Evolutionary conservation across 192 early-diverging fungal species (phyloP), one percentile per base, ranked within the genome.

Genomic region (Oehlia diaphana): DNA sequence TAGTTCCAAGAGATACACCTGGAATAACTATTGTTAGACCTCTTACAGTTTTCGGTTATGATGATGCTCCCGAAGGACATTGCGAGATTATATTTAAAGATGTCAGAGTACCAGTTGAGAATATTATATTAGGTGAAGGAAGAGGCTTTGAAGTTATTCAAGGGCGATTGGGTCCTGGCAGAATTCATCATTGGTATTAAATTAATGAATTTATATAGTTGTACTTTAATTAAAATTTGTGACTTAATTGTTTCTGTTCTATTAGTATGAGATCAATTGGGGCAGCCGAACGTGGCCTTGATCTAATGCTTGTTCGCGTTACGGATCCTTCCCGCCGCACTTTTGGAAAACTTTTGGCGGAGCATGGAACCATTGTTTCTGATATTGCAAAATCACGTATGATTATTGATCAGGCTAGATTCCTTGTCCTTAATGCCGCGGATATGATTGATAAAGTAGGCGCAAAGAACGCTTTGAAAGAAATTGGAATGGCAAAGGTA

Each of bases 131-230:
- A 44, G 97, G 97, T 63, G 95, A 96, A 81, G 98, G 98, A n/a
- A 90, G 98, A 79, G 98, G 98, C 1, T 99, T 99, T 83, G 98
- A 99, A 81, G 90, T 99, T 63, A 94, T 99, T 79, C 98, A 99
- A 88, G 98, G 97, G 21, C 89, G 98, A 7, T 88, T 99, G 44
- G 98, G 98, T 7, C 98, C 98, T 37, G 93, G 94, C n/a, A 94
- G 97, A 70, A 96, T 98, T 84, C 98, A 99, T 89, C 97, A 98
- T 87, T 98, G 96, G 85, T 88, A 84, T 42, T 0, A 42, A 53
- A 37, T 16, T 7, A 39, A n/a, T 31, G 23, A 50, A 37, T 31
- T 26, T 67, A 50, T 21, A 58, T 35, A 19, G 8, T n/a, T 7
- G 42, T 68, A 6, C 42, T 68, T 58, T 42, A 42, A 63, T 62